Conservation (phyloP, 2,329 filamentous ascomycete species). For the Biscogniauxia mediterranea region DNA sequence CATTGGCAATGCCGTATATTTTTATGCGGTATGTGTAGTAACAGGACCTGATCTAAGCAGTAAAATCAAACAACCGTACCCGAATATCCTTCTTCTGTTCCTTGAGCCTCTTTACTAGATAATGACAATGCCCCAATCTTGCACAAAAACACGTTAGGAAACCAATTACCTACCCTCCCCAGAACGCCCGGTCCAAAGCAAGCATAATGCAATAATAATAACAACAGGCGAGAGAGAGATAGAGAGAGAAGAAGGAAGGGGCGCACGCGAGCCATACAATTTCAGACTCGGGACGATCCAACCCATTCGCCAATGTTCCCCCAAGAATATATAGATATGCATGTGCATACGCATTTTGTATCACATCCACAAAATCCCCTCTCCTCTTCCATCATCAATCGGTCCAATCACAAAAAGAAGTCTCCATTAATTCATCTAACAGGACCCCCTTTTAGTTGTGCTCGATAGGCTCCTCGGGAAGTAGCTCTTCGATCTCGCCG, state of each 20-base stretch:
- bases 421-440: too few species aligned
- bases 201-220: background rate
- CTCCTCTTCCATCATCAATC: background rate
- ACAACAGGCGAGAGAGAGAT: background rate
- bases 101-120: too few species aligned
- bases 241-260: background rate
- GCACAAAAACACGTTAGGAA: too few species aligned
- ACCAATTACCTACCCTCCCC: too few species aligned
- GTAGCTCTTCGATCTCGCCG: slow-evolving; percentile 58
- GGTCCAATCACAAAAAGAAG: too few species aligned
- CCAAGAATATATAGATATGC: background rate
- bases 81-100: too few species aligned
- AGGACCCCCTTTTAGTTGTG: slow-evolving; percentile 42
- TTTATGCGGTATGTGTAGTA: too few species aligned
- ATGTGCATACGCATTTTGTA: background rate
- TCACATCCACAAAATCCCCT: background rate
- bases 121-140: too few species aligned
- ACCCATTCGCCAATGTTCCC: background rate
- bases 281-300: background rate
- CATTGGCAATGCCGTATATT: too few species aligned
- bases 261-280: background rate
- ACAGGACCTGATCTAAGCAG: too few species aligned
- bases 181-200: background rate
- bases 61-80: too few species aligned
- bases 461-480: slow-evolving; percentile 83